Base-by-base conservation (phyloP, 1,284 basidiomycete species). In the Rhodotorula glutinis region DNA sequence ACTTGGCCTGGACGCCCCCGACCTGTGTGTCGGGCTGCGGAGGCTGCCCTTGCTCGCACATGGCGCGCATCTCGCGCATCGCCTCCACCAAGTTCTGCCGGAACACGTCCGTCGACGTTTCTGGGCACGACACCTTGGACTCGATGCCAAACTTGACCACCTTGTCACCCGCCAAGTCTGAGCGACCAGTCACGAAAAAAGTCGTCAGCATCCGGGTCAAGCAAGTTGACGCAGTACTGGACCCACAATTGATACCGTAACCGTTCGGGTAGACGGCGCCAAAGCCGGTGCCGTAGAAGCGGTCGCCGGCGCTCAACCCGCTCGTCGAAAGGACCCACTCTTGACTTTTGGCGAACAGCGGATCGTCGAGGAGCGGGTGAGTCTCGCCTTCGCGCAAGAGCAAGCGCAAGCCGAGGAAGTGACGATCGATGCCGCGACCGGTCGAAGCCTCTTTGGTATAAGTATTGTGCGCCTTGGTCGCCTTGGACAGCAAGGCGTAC, bases 121-220 rank as follows among this genome's bases (percentile, higher is more conserved):
- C 77, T 10, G 83, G 77, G 74, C 83, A 86, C 13, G 88, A 88
- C 72, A 84, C 81, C 79, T 98, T 98, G 63, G 88, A 90, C 80
- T 98, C 94, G 76, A 98, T 88, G 3, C 95, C 95, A 80, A 98
- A 95, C 80, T 94, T 96, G 80, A 98, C 85, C 70, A 88, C 81
- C 62, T 88, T 81, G 21, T 87, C 85, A 23, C 88, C 92, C 65
- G 90, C 86, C 69, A 97, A 84, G 79, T 98, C 92, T 94, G 62
- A 3, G 33, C 1, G 33, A 19, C n/a, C 27, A n/a, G 7, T 5
- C 9, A n/a, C 4, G 49, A 60, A 40, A 52, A 44, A 53, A 19
- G 57, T 55, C 49, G 63, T 9, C 38, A 63, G 52, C 41, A 49
- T 14, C 47, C 40, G 44, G 10, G 21, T 41, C 57, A 55, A 30